Percentiles rank a stretch among this genome's conserved stretches.
Evolutionary conservation across 2,329 filamentous ascomycete species (phyloP).

Genomic region (Fusarium chuoi): DNA sequence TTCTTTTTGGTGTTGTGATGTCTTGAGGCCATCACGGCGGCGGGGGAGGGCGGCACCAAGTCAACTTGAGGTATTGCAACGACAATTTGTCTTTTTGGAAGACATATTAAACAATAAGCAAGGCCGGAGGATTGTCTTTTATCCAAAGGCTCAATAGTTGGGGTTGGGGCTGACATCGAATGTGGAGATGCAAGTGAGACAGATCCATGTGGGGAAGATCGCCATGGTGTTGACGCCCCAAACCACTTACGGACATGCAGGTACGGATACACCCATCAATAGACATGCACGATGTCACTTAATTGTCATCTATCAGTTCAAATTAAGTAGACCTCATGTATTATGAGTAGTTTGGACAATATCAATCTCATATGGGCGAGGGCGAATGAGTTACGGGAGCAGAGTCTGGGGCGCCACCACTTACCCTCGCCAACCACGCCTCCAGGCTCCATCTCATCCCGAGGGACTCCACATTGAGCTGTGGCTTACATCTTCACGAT

Average conservation of each 20-base stretch:
- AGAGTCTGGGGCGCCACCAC: too few species aligned
- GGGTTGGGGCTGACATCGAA: background rate
- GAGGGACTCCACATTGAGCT: background rate
- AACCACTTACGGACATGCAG: background rate
- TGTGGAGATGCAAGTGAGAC: background rate
- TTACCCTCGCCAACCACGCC: background rate
- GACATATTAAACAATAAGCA: too few species aligned
- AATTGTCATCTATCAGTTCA: background rate
- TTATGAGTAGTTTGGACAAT: fast-evolving
- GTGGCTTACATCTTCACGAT: background rate
- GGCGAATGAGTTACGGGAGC: too few species aligned
- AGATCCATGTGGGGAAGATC: background rate
- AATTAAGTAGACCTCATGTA: fast-evolving
- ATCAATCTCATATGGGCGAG: background rate
- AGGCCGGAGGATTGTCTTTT: too few species aligned
- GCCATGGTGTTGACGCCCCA: background rate
- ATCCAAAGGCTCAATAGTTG: fast-evolving
- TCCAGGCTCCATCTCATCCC: background rate
- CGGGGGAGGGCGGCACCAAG: too few species aligned
- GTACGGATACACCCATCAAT: background rate
- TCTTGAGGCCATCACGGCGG: background rate
- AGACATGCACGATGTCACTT: background rate
- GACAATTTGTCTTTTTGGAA: too few species aligned
- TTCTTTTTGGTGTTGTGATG: background rate
- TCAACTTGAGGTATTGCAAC: too few species aligned